Evolutionary conservation across 2,329 filamentous ascomycete genomes (phyloP).

Genomic region (Diaporthe capsici): DNA sequence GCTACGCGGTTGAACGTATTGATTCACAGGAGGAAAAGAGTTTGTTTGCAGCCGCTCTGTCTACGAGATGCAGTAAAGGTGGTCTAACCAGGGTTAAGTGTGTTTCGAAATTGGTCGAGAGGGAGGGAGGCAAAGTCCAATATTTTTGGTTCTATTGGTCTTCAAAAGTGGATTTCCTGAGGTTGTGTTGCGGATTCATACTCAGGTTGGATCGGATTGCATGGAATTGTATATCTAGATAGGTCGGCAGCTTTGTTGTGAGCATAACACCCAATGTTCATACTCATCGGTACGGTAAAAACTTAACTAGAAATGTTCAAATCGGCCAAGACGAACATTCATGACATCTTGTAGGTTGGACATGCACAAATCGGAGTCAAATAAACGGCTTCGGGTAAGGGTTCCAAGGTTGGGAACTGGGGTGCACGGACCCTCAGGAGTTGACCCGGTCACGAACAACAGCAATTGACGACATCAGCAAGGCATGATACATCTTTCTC

Average conservation of each 20-base stretch:
- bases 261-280: not conserved
- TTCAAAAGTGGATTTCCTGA: too few relatives aligned
- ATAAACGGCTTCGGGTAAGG: not conserved
- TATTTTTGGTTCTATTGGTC: too few relatives aligned
- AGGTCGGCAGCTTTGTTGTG: not conserved
- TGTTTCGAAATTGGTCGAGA: not conserved
- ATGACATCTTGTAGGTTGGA: not conserved
- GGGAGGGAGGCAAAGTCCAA: too few relatives aligned
- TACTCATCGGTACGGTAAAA: too few relatives aligned
- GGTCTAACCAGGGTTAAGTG: too few relatives aligned
- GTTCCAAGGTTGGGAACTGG: not conserved
- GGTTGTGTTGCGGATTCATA: not conserved
- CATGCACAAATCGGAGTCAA: not conserved
- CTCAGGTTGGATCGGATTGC: not conserved
- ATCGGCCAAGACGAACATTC: too few relatives aligned
- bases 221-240: not conserved
- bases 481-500: not conserved
- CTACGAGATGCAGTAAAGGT: not conserved
- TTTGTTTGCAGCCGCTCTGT: not conserved
- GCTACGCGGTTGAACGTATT: too few relatives aligned
- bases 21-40: not conserved
- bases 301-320: too few relatives aligned
- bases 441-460: not conserved
- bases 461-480: constrained; percentile 2
- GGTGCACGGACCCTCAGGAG: constrained; percentile 12